Base-by-base conservation (phyloP, 2,329 filamentous ascomycete species). In the Ilyonectria destructans region DNA sequence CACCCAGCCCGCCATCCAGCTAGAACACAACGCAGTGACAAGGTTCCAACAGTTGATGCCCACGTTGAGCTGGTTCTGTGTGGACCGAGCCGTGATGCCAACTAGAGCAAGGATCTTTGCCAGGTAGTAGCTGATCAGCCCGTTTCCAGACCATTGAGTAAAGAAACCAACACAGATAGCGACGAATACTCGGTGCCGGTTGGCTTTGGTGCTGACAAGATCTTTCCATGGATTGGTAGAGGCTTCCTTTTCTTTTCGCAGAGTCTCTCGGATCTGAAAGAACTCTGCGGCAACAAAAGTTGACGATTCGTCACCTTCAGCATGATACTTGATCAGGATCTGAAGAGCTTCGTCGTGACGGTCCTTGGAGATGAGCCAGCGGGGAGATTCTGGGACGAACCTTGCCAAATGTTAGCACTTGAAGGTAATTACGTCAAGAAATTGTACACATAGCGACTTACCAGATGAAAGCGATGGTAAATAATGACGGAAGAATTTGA, bases 21-120 rank as follows among this genome's bases (percentile, higher is more conserved):
- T 51, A 12, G 48, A 51, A n/a, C 48, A 51, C 8, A 31, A 2
- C 7, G 48, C 48, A 51, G 80, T 78, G 29, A 82, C 75, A 21
- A 79, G 2, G 58, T 73, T 45, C 71, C 68, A 65, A 8, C 80
- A 75, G 58, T 81, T 81, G 9, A 82, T 67, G 58, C 66, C 26
- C 3, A 40, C 48, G n/a, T 71, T 73, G 31, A 73, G 69, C 15
- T 68, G 65, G 19, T 69, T 62, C 21, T 82, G 81, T 2, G 78
- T 82, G 62, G 80, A 74, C 1, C 78, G 80, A 52, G 80, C 76
- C 7, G 76, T 81, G 12, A 82, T 80, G 1, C 80, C 80, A 8
- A 82, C 72, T 13, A 77, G 75, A 5, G 77, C 73, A 17, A 83
- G 74, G 73, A 83, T 80, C 1, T 78, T 75, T 4, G 80, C 77